phyloP scores from a whole-genome alignment of 2,329 filamentous ascomycete species.

The Colletotrichum viniferum region DNA sequence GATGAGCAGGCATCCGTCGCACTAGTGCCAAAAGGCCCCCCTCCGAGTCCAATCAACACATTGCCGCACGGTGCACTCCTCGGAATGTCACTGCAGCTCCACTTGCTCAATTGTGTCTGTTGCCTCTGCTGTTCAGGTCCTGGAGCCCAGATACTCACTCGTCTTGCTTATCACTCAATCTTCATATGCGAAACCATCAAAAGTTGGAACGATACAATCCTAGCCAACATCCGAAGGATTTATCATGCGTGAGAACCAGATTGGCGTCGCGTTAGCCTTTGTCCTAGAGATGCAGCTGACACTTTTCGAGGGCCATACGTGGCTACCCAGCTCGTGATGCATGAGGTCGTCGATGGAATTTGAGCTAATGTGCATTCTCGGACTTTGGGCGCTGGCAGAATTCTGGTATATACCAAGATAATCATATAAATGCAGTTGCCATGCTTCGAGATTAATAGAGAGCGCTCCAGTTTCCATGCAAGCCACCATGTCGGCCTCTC shows the following conservation, averaged over 20 bases:
- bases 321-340: background rate
- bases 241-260: constrained; percentile 9
- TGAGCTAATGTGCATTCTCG: background rate
- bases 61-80: background rate
- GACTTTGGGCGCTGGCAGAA: background rate
- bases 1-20: background rate
- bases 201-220: background rate
- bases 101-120: background rate
- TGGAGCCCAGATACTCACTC: background rate
- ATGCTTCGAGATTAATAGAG: background rate
- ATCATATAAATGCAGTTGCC: background rate
- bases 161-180: background rate
- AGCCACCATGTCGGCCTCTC: background rate
- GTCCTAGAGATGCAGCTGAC: constrained; percentile 7
- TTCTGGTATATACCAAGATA: background rate
- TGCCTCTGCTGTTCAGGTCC: background rate
- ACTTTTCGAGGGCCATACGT: background rate
- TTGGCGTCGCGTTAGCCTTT: background rate
- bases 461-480: background rate
- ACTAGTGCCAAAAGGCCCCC: background rate
- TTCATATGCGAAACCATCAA: background rate
- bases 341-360: background rate
- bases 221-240: background rate
- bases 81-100: background rate
- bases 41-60: no score